Percentiles rank a stretch among this genome's conserved stretches.
These are phyloP conservation scores for Tripterygium wilfordii DNA, from an alignment of 177 flowering plant genomes.

Conservation along the genomic window DNA sequence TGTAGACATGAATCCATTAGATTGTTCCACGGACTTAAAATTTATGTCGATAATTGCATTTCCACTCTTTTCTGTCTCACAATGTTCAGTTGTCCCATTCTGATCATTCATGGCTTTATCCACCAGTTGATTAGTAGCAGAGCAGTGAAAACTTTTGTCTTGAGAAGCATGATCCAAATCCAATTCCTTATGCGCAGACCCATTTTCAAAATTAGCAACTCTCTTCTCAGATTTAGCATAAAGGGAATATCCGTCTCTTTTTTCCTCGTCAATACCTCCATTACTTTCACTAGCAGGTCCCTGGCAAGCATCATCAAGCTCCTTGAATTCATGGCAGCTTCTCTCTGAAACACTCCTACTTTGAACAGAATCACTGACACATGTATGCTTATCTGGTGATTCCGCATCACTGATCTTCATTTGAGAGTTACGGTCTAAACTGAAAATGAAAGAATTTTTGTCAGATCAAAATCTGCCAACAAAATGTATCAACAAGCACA, in stretches of 20 bases:
- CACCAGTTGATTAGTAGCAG: conserved; percentile 10
- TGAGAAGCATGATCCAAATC: conserved; percentile 10
- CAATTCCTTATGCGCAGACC: conserved; percentile 13
- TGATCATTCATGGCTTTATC: conserved; percentile 13
- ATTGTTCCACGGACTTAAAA: conserved; percentile 18
- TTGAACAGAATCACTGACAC: conserved; percentile 11
- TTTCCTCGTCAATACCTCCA: conserved; percentile 10
- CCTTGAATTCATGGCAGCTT: conserved; percentile 11
- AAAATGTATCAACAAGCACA: neutral
- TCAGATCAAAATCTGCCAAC: conserved; percentile 7
- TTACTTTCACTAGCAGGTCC: conserved; percentile 7
- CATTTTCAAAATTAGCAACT: conserved; percentile 13
- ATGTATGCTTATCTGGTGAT: conserved; percentile 7
- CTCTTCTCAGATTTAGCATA: conserved; percentile 10
- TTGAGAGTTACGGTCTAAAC: conserved; percentile 55
- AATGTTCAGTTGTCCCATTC: conserved; percentile 11
- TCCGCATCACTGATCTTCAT: conserved; percentile 17
- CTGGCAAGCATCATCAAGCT: conserved; percentile 14
- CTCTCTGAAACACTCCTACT: conserved; percentile 14
- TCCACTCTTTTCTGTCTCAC: conserved; percentile 13
- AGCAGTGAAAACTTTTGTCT: conserved; percentile 8
- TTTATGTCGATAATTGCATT: conserved; percentile 13
- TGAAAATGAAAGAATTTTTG: conserved; percentile 29
- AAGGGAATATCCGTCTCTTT: conserved; percentile 13
- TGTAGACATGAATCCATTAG: conserved; percentile 31